phyloP scores from a whole-genome alignment of 2,329 filamentous ascomycete species.

The Apiospora aurea region DNA sequence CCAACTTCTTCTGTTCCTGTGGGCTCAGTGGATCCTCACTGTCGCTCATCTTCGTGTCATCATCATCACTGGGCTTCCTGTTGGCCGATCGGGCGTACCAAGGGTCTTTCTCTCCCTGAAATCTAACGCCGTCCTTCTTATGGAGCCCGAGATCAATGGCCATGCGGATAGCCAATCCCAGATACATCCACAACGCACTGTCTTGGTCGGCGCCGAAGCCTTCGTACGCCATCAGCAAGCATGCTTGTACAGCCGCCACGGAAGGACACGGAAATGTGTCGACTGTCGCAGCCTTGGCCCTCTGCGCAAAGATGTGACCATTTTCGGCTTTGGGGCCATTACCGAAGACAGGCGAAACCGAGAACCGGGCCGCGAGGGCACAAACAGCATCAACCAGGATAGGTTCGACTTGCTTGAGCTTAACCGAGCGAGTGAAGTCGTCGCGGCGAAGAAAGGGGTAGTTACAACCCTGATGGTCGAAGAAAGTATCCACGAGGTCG shows the following conservation, averaged over 20 bases:
- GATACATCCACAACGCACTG: conserved; percentile 92
- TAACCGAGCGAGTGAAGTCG: conserved; percentile 76
- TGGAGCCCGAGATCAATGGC: conserved; percentile 82
- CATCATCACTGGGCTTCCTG: conserved; percentile 41
- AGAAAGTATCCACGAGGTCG: conserved; percentile 81
- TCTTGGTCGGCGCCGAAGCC: conserved; percentile 89
- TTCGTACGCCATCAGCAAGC: conserved; percentile 84
- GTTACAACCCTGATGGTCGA: conserved; percentile 81
- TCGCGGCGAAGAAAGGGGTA: conserved; percentile 82
- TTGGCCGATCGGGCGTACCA: conserved; percentile 56
- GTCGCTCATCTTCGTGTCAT: conserved; percentile 49
- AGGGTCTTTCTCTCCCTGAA: conserved; percentile 61
- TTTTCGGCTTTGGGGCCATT: conserved; percentile 68
- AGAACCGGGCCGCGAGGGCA: conserved; percentile 82
- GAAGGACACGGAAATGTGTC: conserved; percentile 85
- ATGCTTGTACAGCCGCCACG: conserved; percentile 84
- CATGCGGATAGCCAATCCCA: conserved; percentile 86
- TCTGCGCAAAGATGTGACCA: conserved; percentile 79
- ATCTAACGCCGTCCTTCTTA: conserved; percentile 77
- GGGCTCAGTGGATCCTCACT: conserved; percentile 51
- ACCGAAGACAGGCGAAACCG: conserved; percentile 62
- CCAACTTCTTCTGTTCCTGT: conserved; percentile 68
- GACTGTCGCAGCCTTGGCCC: conserved; percentile 82
- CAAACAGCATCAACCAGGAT: conserved; percentile 90
- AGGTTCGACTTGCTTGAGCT: conserved; percentile 81